Evolutionary conservation across 441 rosid species (phyloP), one percentile per base, ranked within the genome.

Genomic region (Jatropha multifida): DNA sequence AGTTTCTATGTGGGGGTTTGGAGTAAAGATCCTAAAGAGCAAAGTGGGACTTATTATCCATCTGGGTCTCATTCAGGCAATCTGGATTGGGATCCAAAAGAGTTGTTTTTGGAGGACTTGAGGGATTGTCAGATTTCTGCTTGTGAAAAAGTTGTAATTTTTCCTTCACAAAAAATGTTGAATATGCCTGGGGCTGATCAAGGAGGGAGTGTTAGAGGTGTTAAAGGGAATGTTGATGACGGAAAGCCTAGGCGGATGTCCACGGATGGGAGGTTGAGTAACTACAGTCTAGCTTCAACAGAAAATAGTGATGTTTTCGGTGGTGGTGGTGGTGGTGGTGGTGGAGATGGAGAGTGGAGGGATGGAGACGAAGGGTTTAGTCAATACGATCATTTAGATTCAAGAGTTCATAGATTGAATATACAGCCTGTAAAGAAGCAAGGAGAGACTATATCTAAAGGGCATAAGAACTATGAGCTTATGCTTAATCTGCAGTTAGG

Each of bases 401-500:
- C 84, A 13, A 73, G 61, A 54, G 64, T 76, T 46, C 76, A 82
- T 41, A 81, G 75, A 76, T 78, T 85, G 86, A 86, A 75, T 72
- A 65, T 83, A 72, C 86, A 79, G 56, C 88, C 90, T 23, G 81
- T 78, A 44, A 93, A 88, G 88, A 89, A 80, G 85, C 96, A 88
- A 79, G 99, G 98, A 54, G 86, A 81, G 77, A 93, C 95, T 2
- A 93, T 95, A 73, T 83, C 90, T 9, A 95, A 90, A 83, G 98
- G 99, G 46, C 99, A 95, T 71, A 93, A 92, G 86, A 95, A 95
- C 76, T 95, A 92, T 75, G 98, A 93, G 2, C 96, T 95, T 73
- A 95, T 95, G 99, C 98, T 95, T 71, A 93, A 95, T 84, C 88
- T 95, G 82, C 99, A 95, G 88, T 74, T 95, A 26, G 99, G 99